A percentile compares a stretch with the other conserved stretches of the same genome.
Evolutionary conservation across 2,329 filamentous ascomycete genomes (phyloP).

Genomic region (Xylaria sp.): DNA sequence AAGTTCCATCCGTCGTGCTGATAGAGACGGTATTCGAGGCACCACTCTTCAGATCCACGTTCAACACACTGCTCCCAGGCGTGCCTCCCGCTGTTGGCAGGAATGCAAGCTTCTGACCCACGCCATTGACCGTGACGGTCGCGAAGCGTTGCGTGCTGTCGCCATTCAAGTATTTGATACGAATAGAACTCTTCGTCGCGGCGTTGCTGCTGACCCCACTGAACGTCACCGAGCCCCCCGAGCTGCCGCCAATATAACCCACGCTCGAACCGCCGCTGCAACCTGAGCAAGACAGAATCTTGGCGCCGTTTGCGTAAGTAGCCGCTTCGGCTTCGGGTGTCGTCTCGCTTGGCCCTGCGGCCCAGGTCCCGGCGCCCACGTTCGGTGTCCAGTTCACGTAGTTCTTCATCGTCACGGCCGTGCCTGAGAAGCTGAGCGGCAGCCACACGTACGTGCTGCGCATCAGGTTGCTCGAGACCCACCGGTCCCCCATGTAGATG

Average conservation of each 20-base stretch:
- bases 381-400: constrained; percentile 65
- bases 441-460: constrained; percentile 73
- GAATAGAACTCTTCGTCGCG: constrained; percentile 60
- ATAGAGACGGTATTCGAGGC: constrained; percentile 60
- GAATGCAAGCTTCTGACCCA: constrained; percentile 62
- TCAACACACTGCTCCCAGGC: constrained; percentile 58
- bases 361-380: constrained; percentile 55
- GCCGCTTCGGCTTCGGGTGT: constrained; percentile 63
- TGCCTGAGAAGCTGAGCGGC: constrained; percentile 64
- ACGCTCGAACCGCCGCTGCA: constrained; percentile 62
- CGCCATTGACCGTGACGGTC: constrained; percentile 65
- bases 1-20: constrained; percentile 51
- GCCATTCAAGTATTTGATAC: constrained; percentile 66
- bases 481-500: constrained; percentile 75
- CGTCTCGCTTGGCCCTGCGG: constrained; percentile 56
- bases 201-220: constrained; percentile 55
- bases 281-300: constrained; percentile 56
- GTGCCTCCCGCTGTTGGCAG: constrained; percentile 58
- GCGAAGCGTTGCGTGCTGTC: constrained; percentile 63
- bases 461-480: constrained; percentile 68
- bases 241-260: constrained; percentile 64
- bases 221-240: constrained; percentile 60
- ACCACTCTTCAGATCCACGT: constrained; percentile 59
- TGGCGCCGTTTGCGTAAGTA: constrained; percentile 57
- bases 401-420: constrained; percentile 61